Evolutionary conservation across 2,329 filamentous ascomycete genomes (phyloP).

Genomic region (Colletotrichum sp.): DNA sequence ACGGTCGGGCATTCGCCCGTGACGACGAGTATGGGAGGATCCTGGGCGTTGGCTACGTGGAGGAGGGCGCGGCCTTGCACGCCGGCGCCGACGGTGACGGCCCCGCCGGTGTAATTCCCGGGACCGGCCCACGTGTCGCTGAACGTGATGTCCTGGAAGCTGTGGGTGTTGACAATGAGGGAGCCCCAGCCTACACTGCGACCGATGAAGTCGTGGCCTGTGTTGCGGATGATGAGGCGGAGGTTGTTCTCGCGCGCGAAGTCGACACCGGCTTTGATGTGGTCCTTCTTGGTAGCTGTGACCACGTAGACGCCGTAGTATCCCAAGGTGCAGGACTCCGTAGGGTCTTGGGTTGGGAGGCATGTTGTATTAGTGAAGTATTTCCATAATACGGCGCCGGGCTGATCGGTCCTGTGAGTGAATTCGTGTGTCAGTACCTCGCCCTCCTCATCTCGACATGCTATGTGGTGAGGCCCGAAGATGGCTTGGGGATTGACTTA

Average conservation of each 20-base stretch:
- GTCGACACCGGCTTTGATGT: constrained; percentile 35
- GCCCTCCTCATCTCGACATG: not conserved
- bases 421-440: not conserved
- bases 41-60: constrained; percentile 42
- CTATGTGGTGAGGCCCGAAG: not conserved
- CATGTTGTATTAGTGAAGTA: constrained; percentile 49
- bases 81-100: constrained; percentile 59
- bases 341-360: constrained; percentile 35
- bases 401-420: constrained; percentile 28
- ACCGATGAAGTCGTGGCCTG: constrained; percentile 63
- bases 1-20: constrained; percentile 61
- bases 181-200: constrained; percentile 66
- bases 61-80: constrained; percentile 52
- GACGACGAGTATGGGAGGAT: constrained; percentile 47
- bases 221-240: constrained; percentile 60
- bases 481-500: constrained; percentile 26
- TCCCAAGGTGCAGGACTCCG: constrained; percentile 40
- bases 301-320: constrained; percentile 41
- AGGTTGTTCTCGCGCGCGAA: constrained; percentile 46
- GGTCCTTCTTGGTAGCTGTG: constrained; percentile 23
- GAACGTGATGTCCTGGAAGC: constrained; percentile 53
- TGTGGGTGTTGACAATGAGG: constrained; percentile 61
- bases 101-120: constrained; percentile 51
- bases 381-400: constrained; percentile 39
- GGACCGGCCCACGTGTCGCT: constrained; percentile 37